Base-by-base conservation (phyloP, 108 stramenopile genomes). In the Skeletonema potamos region DNA sequence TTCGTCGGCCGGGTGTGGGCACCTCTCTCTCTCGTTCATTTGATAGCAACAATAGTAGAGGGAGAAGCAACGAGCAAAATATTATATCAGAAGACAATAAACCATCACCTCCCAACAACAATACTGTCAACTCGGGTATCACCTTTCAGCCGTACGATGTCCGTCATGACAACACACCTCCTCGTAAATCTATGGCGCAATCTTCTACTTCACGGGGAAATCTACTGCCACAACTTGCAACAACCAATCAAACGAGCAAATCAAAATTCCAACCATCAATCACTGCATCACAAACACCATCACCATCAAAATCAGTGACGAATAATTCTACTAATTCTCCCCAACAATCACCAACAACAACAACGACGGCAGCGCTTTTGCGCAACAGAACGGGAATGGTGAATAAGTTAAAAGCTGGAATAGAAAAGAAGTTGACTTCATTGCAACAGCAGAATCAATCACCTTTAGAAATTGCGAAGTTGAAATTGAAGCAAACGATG, bases 1-100 rank as follows among this genome's bases (percentile, higher is more conserved):
- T 71, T 54, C 70, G 70, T 28, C 60, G 60, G 22, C 36, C 36
- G 34, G 66, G 66, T 39, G 36, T 51, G 20, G 48, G 36, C 32
- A 18, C 43, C 10, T n/a, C 34, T 10, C 20, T 28, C 28, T 54
- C 70, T 7, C 51, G 61, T 39, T 59, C 58, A 22, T 17, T 48
- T 15, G 30, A 36, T 30, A 48, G 48, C 13, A 48, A 15, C 11
- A 46, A 30, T 54, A 30, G 59, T 11, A 41, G 66, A 37, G 22
- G 26, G 37, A 43, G 62, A 27, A 46, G 62, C 37, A 46, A 1
- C 15, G 32, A 59, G 0, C 26, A 56, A 0, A 56, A 12, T 32
- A 59, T 59, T 59, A 10, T 13, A 59, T 8, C 58, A 28, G 43
- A 33, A 28, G 43, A 33, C 30, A 32, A 56, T 39, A 54, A 26